Evolutionary conservation across 2,329 filamentous ascomycete species (phyloP).

Genomic region (Penicillium palitans): DNA sequence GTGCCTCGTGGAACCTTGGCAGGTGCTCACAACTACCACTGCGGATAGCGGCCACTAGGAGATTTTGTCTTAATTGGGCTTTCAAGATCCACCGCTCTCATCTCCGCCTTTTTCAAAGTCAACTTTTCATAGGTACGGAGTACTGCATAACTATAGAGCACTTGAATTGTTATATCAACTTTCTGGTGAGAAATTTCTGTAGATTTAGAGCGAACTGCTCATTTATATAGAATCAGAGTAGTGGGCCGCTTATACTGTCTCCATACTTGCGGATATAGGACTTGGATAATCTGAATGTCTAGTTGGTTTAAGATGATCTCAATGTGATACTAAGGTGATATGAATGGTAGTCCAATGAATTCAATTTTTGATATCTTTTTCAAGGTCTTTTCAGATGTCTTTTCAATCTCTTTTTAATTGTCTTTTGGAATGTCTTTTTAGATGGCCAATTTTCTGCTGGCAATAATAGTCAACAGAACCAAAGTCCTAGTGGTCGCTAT

Average conservation of each 20-base stretch:
- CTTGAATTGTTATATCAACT: not conserved
- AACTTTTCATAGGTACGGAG: too few relatives aligned
- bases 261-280: not conserved
- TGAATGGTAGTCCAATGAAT: not conserved
- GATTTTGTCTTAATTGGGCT: not conserved
- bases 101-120: not conserved
- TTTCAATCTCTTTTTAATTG: too few relatives aligned
- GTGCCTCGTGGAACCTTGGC: not conserved
- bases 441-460: not conserved
- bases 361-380: not conserved
- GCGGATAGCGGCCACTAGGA: rapidly evolving
- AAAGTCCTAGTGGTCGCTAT: not conserved
- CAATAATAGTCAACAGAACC: not conserved
- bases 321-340: not conserved
- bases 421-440: not conserved
- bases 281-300: not conserved
- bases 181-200: too few relatives aligned
- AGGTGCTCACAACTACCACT: not conserved
- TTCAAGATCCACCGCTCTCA: not conserved
- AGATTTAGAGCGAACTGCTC: not conserved
- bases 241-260: not conserved
- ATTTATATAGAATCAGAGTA: not conserved
- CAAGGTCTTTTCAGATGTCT: not conserved
- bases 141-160: too few relatives aligned
- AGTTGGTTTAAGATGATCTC: not conserved